Conservation (phyloP, 176 grass and related monocot genomes). For the Neostapfia colusana region DNA sequence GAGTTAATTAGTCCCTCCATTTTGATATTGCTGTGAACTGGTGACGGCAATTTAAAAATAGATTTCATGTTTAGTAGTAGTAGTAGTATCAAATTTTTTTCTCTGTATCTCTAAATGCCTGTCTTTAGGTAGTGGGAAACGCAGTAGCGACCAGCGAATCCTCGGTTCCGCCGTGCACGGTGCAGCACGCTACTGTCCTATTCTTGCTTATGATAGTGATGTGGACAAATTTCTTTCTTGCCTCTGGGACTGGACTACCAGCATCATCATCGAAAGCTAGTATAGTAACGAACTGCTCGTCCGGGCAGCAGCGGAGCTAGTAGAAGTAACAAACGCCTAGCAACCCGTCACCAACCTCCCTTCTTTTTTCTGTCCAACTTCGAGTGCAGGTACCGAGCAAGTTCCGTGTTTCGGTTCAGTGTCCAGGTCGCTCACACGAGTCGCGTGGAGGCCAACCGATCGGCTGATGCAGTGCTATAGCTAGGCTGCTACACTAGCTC, state of each 20-base stretch:
- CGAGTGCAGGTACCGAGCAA: conserved; percentile 32
- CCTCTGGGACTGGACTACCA: neutral
- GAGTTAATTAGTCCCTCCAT: too few relatives aligned
- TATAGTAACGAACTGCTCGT: neutral
- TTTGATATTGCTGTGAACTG: too few relatives aligned
- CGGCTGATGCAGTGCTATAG: neutral
- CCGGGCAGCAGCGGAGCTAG: too few relatives aligned
- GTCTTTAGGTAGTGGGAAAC: neutral
- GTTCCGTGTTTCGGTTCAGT: conserved; percentile 30
- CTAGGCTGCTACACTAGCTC: neutral
- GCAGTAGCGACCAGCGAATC: neutral
- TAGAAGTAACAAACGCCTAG: conserved; percentile 26
- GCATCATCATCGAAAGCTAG: neutral
- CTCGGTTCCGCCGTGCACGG: neutral
- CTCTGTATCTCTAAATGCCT: neutral
- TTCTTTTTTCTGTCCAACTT: neutral
- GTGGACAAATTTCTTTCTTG: conserved; percentile 6
- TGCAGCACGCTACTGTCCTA: conserved; percentile 7
- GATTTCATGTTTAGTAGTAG: too few relatives aligned
- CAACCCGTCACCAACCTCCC: conserved; percentile 20
- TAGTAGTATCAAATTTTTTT: too few relatives aligned
- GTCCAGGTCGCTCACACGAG: conserved; percentile 49
- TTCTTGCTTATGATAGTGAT: neutral
- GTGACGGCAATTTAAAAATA: too few relatives aligned
- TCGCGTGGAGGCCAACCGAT: neutral